phyloP scores from a whole-genome alignment of 2,329 filamentous ascomycete genomes.

The Diplodia intermedia region DNA sequence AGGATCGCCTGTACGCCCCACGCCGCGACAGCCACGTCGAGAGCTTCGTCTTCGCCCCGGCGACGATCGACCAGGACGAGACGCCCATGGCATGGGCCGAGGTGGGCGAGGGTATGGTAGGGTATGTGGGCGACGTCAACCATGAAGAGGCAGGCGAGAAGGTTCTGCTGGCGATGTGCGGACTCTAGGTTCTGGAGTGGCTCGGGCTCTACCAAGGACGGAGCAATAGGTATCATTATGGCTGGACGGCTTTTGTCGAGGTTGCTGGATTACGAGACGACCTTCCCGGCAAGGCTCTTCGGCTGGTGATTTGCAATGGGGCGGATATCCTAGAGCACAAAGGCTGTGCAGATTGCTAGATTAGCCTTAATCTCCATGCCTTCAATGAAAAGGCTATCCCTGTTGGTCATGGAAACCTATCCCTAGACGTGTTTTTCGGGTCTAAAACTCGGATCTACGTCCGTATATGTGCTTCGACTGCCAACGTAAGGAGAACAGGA shows the following conservation, averaged over 20 bases:
- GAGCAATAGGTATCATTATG: not conserved
- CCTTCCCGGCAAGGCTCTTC: not conserved
- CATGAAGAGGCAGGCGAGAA: not conserved
- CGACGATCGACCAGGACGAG: not conserved
- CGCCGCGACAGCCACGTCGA: not conserved
- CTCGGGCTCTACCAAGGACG: not conserved
- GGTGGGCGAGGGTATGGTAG: not conserved
- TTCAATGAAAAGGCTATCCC: not conserved
- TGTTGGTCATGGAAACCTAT: too few relatives aligned
- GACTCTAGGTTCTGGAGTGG: not conserved
- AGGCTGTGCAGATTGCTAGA: too few relatives aligned
- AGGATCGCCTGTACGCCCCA: not conserved
- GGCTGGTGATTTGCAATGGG: not conserved
- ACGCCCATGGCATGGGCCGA: not conserved
- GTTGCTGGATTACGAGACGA: not conserved
- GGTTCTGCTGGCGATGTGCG: slow-evolving; percentile 5
- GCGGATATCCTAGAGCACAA: not conserved
- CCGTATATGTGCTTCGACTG: too few relatives aligned
- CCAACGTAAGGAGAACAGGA: too few relatives aligned
- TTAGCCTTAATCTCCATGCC: too few relatives aligned
- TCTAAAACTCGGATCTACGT: too few relatives aligned
- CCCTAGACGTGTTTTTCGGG: too few relatives aligned
- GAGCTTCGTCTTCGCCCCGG: not conserved
- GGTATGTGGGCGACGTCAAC: not conserved
- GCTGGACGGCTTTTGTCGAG: not conserved